Evolutionary conservation across 176 grass and related monocot species (phyloP).

Genomic region (Eremochloa ophiuroides): DNA sequence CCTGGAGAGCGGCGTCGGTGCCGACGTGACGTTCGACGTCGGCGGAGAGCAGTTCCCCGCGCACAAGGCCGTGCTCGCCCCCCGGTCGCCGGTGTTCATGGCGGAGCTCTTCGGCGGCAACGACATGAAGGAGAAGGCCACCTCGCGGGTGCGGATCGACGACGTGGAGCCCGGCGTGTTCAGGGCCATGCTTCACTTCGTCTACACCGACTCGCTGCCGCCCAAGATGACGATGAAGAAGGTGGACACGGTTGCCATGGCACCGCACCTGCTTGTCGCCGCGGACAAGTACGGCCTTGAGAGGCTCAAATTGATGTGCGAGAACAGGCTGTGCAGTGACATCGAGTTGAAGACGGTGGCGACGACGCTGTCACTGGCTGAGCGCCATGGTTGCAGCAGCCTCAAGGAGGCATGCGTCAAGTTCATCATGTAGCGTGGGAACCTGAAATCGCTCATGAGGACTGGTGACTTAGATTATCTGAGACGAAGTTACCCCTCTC

Average conservation of each 20-base stretch:
- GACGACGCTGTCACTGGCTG: not conserved
- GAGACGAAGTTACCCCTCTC: not conserved
- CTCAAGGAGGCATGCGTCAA: not conserved
- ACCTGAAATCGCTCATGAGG: not conserved
- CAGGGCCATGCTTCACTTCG: constrained; percentile 27
- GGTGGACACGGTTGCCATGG: not conserved
- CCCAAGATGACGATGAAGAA: not conserved
- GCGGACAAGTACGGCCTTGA: constrained; percentile 27
- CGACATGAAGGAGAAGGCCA: not conserved
- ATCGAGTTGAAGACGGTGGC: not conserved
- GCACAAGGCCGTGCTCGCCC: constrained; percentile 25
- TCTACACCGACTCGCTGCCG: too few species aligned
- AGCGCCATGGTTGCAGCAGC: not conserved
- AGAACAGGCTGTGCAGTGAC: not conserved
- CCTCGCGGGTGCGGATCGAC: not conserved
- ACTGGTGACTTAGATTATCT: not conserved
- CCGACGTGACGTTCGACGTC: constrained; percentile 30
- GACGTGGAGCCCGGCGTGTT: constrained; percentile 34
- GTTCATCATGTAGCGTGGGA: not conserved
- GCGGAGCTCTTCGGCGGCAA: constrained; percentile 13
- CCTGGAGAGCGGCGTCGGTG: not conserved
- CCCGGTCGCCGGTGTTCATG: constrained; percentile 36
- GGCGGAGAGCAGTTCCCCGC: constrained; percentile 6
- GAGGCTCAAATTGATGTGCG: constrained; percentile 27
- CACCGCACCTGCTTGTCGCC: constrained; percentile 34